Conservation (phyloP, 805 yeast species). For the Kurtzmaniella cleridarum region DNA sequence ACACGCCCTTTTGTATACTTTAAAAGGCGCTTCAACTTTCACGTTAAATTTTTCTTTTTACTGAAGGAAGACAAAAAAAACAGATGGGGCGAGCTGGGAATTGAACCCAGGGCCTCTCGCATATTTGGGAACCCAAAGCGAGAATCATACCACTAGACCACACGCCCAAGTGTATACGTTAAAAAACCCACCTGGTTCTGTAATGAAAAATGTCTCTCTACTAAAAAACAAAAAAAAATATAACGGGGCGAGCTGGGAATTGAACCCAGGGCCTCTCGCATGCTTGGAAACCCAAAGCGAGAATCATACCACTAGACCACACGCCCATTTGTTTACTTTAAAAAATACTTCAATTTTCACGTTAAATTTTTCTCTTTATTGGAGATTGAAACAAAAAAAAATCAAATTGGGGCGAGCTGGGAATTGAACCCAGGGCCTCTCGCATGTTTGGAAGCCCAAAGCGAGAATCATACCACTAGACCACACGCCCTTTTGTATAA, state of each 20-base stretch:
- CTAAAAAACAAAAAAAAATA: slow-evolving; percentile 1
- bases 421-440: slow-evolving; percentile 53
- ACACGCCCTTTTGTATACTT: slow-evolving; percentile 16
- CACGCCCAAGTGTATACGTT: slow-evolving; percentile 15
- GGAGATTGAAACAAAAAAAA: slow-evolving; percentile 1
- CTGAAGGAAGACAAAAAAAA: slow-evolving; percentile 1
- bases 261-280: slow-evolving; percentile 52
- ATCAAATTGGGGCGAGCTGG: slow-evolving; percentile 30
- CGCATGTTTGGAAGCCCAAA: slow-evolving; percentile 25
- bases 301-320: slow-evolving; percentile 23
- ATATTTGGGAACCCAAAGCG: slow-evolving; percentile 25
- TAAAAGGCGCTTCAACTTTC: too few relatives aligned
- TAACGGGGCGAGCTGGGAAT: slow-evolving; percentile 39
- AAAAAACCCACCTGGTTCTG: too few relatives aligned
- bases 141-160: slow-evolving; percentile 32
- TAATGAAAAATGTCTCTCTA: neutral
- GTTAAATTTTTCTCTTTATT: neutral
- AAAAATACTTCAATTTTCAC: too few relatives aligned
- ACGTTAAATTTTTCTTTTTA: too few relatives aligned
- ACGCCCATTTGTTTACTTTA: slow-evolving; percentile 14
- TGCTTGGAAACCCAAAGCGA: slow-evolving; percentile 18
- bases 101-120: slow-evolving; percentile 53
- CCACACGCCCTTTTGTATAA: slow-evolving; percentile 15
- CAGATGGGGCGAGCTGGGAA: slow-evolving; percentile 37
- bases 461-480: slow-evolving; percentile 24